Evolutionary conservation across 192 early-diverging fungal species (phyloP).

Genomic region (Coemansia sp.): DNA sequence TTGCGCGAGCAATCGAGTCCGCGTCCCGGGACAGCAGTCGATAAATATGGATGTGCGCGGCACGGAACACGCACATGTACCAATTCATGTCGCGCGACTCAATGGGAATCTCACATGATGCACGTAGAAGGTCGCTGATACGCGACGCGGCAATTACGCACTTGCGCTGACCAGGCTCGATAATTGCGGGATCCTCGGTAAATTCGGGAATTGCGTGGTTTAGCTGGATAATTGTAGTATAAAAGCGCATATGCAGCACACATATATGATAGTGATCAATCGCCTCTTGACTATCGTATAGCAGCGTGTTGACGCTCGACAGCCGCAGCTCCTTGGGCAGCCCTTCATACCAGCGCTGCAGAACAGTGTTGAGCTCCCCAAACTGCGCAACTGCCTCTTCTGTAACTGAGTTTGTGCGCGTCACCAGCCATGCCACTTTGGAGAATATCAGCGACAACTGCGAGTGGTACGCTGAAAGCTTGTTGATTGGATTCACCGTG

Average conservation of each 20-base stretch:
- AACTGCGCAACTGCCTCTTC: constrained; percentile 49
- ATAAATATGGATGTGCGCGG: constrained; percentile 51
- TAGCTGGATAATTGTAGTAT: constrained; percentile 50
- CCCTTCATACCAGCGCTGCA: constrained; percentile 55
- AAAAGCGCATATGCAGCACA: constrained; percentile 49
- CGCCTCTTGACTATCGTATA: constrained; percentile 35
- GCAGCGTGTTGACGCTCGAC: constrained; percentile 39
- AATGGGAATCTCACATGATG: constrained; percentile 49
- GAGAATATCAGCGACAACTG: constrained; percentile 55
- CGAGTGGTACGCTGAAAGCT: constrained; percentile 48
- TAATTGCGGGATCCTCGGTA: constrained; percentile 39
- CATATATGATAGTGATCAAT: constrained; percentile 47
- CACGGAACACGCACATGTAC: constrained; percentile 57
- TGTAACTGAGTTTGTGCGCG: constrained; percentile 27
- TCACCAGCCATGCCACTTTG: constrained; percentile 56
- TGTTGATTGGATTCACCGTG: constrained; percentile 29
- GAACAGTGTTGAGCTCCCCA: constrained; percentile 48
- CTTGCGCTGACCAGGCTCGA: constrained; percentile 53
- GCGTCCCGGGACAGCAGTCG: constrained; percentile 41
- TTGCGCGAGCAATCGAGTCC: constrained; percentile 43
- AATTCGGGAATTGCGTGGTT: constrained; percentile 55
- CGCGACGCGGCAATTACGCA: constrained; percentile 52
- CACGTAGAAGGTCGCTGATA: constrained; percentile 47
- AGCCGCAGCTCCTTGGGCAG: constrained; percentile 51
- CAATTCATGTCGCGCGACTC: constrained; percentile 53